Percentiles rank a stretch among this genome's conserved stretches.
phyloP scores from a whole-genome alignment of 768 basidiomycete genomes.

The Mycena kentingensis region DNA sequence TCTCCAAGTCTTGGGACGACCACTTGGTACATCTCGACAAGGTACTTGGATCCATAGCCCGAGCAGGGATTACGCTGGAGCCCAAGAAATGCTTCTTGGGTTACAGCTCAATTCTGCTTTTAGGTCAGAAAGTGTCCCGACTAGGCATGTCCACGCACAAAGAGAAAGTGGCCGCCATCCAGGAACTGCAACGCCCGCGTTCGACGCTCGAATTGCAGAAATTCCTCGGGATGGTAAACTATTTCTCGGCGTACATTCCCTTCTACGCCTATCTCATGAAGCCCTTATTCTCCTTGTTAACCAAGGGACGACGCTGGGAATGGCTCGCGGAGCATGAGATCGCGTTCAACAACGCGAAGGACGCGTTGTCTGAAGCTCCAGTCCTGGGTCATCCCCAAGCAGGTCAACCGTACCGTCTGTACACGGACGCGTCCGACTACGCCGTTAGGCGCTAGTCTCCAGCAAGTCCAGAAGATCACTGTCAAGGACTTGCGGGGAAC shows the following conservation, averaged over 20 bases:
- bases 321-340: slow-evolving; percentile 24
- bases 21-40: slow-evolving; percentile 24
- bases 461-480: slow-evolving; percentile 15
- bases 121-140: background rate
- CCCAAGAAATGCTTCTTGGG: slow-evolving; percentile 24
- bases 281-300: slow-evolving; percentile 26
- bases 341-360: slow-evolving; percentile 24
- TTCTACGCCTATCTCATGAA: slow-evolving; percentile 27
- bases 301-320: slow-evolving; percentile 24
- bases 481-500: slow-evolving; percentile 13
- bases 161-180: slow-evolving; percentile 28
- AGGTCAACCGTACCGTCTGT: slow-evolving; percentile 21
- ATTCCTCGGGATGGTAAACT: slow-evolving; percentile 30
- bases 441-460: slow-evolving; percentile 7
- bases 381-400: slow-evolving; percentile 22
- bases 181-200: slow-evolving; percentile 10
- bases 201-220: slow-evolving; percentile 22
- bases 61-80: slow-evolving; percentile 26
- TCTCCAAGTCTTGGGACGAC: slow-evolving; percentile 20
- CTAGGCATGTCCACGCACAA: slow-evolving; percentile 16
- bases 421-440: background rate
- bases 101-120: background rate
- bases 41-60: slow-evolving; percentile 21
- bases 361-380: slow-evolving; percentile 23
- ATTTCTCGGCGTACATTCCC: slow-evolving; percentile 31